These are phyloP conservation scores for Annulohypoxylon truncatum DNA, from an alignment of 2,329 filamentous ascomycete species.

Conservation along the genomic window DNA sequence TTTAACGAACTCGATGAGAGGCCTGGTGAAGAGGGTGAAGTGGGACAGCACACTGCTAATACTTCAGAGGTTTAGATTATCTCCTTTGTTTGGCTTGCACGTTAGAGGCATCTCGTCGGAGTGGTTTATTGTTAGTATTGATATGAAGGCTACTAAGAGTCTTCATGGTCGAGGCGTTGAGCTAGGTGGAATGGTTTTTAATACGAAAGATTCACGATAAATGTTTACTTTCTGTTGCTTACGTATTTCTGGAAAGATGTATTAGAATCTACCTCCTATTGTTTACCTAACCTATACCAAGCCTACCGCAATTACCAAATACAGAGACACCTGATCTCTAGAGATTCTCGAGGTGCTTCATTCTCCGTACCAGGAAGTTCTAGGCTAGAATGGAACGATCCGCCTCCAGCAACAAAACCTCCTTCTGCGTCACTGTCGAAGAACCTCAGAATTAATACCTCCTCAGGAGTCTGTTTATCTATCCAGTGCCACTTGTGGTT, in stretches of 20 bases:
- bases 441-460: constrained; percentile 12
- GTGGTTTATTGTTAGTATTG: too few species aligned
- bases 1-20: constrained; percentile 50
- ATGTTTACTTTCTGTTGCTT: too few species aligned
- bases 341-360: constrained; percentile 12
- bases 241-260: too few species aligned
- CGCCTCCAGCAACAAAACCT: background rate
- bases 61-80: background rate
- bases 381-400: constrained; percentile 16
- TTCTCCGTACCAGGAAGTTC: constrained; percentile 12
- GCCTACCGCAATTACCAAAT: constrained; percentile 1
- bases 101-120: too few species aligned
- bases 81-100: background rate
- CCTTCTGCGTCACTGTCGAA: constrained; percentile 22
- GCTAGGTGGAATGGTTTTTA: too few species aligned
- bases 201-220: too few species aligned
- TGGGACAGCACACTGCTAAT: background rate
- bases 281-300: background rate
- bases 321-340: constrained; percentile 17
- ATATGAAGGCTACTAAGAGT: too few species aligned
- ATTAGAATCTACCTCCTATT: too few species aligned
- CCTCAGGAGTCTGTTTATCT: constrained; percentile 12
- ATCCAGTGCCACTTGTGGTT: constrained; percentile 17
- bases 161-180: too few species aligned
- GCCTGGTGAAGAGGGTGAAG: background rate